Conservation (phyloP, 2,329 filamentous ascomycete species). For the Ophiosphaerella korrae region DNA sequence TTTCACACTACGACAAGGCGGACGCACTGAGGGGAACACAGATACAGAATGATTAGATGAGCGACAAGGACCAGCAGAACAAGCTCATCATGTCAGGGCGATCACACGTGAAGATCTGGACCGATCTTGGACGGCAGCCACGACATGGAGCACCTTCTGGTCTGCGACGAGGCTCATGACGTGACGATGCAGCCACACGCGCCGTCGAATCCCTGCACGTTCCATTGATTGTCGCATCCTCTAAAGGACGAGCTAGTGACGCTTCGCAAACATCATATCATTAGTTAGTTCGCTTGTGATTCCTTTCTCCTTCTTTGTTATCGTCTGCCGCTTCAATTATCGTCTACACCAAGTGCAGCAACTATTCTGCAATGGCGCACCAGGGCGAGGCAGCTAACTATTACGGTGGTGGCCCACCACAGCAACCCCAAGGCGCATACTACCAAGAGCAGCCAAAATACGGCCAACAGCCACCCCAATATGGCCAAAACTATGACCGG, state of each 20-base stretch:
- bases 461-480: slow-evolving; percentile 38
- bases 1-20: no score
- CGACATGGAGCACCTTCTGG: slow-evolving; percentile 9
- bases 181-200: slow-evolving; percentile 4
- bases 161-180: slow-evolving; percentile 9
- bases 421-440: slow-evolving; percentile 27
- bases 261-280: slow-evolving; percentile 3
- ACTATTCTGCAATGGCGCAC: slow-evolving; percentile 32
- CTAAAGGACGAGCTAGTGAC: slow-evolving; percentile 3
- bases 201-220: not conserved
- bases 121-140: slow-evolving; percentile 13
- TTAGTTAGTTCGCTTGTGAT: not conserved
- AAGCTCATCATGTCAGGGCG: slow-evolving; percentile 3
- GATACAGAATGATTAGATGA: not conserved
- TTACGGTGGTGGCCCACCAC: slow-evolving; percentile 38
- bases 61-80: slow-evolving; percentile 1
- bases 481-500: slow-evolving; percentile 38
- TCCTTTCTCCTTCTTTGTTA: not conserved
- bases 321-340: not conserved
- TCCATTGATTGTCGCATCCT: slow-evolving; percentile 2
- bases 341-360: not conserved
- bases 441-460: slow-evolving; percentile 37
- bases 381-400: slow-evolving; percentile 47
- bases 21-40: no score
- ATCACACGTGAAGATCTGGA: slow-evolving; percentile 12